phyloP scores from a whole-genome alignment of 2,329 filamentous ascomycete genomes.

The Colletotrichum abscissum region DNA sequence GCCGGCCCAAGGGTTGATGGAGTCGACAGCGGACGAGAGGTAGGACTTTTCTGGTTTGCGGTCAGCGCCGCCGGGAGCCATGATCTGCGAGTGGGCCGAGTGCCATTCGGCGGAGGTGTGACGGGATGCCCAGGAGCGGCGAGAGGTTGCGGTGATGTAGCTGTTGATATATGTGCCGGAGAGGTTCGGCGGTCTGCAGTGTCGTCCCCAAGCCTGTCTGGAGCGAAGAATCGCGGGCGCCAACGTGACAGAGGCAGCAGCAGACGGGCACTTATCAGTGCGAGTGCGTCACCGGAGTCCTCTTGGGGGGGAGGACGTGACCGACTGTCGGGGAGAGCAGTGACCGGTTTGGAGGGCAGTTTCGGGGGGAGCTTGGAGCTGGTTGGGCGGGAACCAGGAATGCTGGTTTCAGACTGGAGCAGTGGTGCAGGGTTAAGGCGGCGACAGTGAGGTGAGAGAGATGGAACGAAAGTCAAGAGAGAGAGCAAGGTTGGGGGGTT shows the following conservation, averaged over 20 bases:
- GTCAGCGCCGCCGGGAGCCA: constrained; percentile 52
- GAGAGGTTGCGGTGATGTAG: background rate
- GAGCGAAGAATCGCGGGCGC: constrained; percentile 13
- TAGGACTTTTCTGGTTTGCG: constrained; percentile 70
- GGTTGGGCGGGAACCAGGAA: constrained; percentile 23
- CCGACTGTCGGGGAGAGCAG: constrained; percentile 2
- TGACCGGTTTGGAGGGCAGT: constrained; percentile 15
- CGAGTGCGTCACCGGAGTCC: background rate
- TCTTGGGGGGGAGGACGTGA: background rate
- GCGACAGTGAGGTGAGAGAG: background rate
- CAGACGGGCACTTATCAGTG: background rate
- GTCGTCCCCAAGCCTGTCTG: constrained; percentile 5
- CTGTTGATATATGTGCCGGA: background rate
- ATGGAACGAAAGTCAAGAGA: background rate
- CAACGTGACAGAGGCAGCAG: constrained; percentile 19
- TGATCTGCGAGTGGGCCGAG: constrained; percentile 37
- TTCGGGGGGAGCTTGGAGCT: constrained; percentile 25
- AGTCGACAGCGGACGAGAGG: constrained; percentile 69
- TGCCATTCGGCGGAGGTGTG: constrained; percentile 24
- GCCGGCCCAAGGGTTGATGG: constrained; percentile 69
- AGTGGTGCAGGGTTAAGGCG: constrained; percentile 20
- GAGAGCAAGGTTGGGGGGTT: background rate
- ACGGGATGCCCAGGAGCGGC: constrained; percentile 6
- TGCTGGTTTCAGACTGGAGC: constrained; percentile 26
- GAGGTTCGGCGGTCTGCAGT: constrained; percentile 3